Conservation (phyloP, 106 monocot genomes). For the Allium sativum region DNA sequence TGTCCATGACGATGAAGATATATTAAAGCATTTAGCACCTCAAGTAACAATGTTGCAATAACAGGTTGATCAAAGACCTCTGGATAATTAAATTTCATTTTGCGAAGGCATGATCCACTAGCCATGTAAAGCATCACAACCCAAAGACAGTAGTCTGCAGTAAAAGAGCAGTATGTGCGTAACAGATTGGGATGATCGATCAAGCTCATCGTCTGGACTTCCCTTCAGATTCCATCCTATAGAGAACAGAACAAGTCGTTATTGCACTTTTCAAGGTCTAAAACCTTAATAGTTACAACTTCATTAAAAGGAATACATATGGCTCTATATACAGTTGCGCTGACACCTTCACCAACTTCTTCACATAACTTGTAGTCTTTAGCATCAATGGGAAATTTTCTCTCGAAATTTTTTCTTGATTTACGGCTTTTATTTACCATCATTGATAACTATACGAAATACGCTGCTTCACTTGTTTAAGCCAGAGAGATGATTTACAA, state of each 20-base stretch:
- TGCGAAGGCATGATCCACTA: conserved; percentile 85
- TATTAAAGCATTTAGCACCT: conserved; percentile 94
- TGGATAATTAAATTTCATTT: conserved; percentile 74
- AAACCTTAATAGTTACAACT: conserved; percentile 84
- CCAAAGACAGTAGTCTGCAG: conserved; percentile 66
- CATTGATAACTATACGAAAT: conserved; percentile 15
- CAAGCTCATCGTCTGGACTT: conserved; percentile 87
- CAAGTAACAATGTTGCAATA: conserved; percentile 74
- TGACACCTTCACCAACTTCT: conserved; percentile 92
- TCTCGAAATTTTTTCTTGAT: conserved; percentile 43
- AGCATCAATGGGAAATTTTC: conserved; percentile 51
- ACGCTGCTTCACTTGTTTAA: neutral
- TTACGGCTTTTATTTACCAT: conserved; percentile 27
- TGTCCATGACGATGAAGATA: conserved; percentile 88
- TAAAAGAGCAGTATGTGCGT: conserved; percentile 83
- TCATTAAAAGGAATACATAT: conserved; percentile 76
- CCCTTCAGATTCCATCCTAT: conserved; percentile 89
- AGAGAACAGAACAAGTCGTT: conserved; percentile 47
- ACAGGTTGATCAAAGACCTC: conserved; percentile 92
- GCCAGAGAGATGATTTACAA: no score
- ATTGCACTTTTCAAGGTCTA: conserved; percentile 94
- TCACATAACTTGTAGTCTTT: conserved; percentile 81
- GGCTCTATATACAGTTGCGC: conserved; percentile 82
- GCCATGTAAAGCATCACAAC: conserved; percentile 98
- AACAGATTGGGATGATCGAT: conserved; percentile 86